Percentiles rank a stretch among this genome's conserved stretches.
Conservation (phyloP, 202 grass and related monocot species). For the Schoenoplectus tabernaemontani region DNA sequence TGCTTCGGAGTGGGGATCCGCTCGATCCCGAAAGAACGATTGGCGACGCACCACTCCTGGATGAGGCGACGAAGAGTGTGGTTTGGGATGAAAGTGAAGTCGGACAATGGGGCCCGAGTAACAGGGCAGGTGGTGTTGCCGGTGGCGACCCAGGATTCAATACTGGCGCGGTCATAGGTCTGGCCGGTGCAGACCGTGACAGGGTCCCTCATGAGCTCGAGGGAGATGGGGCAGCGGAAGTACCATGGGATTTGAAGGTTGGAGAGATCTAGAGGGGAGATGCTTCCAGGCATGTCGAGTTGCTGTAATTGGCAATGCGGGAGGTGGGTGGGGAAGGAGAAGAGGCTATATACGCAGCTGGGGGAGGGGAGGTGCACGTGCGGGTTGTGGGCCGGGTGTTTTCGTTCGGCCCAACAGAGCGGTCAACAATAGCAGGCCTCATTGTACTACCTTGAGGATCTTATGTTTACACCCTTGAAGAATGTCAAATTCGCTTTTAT, state of each 20-base stretch:
- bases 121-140: slow-evolving; percentile 93
- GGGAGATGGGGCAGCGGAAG: slow-evolving; percentile 84
- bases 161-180: slow-evolving; percentile 80
- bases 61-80: slow-evolving; percentile 90
- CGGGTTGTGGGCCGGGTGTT: slow-evolving; percentile 24
- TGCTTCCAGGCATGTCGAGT: slow-evolving; percentile 44
- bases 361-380: slow-evolving; percentile 45
- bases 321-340: slow-evolving; percentile 6
- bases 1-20: slow-evolving; percentile 90
- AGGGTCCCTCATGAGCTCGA: slow-evolving; percentile 82
- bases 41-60: slow-evolving; percentile 89
- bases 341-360: slow-evolving; percentile 19
- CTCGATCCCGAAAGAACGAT: slow-evolving; percentile 76
- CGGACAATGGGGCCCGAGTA: slow-evolving; percentile 57
- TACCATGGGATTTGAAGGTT: slow-evolving; percentile 67
- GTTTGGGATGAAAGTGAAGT: slow-evolving; percentile 79
- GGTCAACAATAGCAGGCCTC: not conserved
- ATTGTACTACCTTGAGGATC: not conserved
- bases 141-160: slow-evolving; percentile 78
- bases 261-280: slow-evolving; percentile 60
- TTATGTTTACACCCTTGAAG: not conserved
- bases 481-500: too few species aligned
- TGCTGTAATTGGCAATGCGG: slow-evolving; percentile 3
- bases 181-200: slow-evolving; percentile 77
- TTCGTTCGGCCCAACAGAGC: slow-evolving; percentile 4